Percentiles rank a stretch among this genome's conserved stretches.
Evolutionary conservation across 768 basidiomycete genomes (phyloP).

Genomic region (Pulveroboletus ravenelii): DNA sequence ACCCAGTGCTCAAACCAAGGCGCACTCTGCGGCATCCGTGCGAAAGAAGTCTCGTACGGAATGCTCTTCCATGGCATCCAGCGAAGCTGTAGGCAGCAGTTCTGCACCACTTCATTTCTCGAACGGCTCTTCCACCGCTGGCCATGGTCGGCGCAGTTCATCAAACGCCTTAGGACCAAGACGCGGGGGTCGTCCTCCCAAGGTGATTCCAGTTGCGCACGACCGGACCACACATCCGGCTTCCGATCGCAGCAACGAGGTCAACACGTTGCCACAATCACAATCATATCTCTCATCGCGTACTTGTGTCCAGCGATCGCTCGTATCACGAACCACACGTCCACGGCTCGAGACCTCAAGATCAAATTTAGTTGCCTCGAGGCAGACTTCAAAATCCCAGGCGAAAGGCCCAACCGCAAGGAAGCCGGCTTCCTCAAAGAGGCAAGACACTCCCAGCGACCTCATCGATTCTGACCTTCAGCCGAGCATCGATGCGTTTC

Average conservation of each 20-base stretch:
- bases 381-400: constrained; percentile 35
- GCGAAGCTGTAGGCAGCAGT: constrained; percentile 33
- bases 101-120: constrained; percentile 11
- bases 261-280: constrained; percentile 32
- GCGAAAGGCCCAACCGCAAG: constrained; percentile 34
- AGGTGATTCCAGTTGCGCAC: constrained; percentile 36
- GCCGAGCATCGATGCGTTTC: constrained; percentile 34
- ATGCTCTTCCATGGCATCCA: constrained; percentile 32
- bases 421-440: constrained; percentile 17
- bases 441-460: constrained; percentile 10
- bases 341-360: constrained; percentile 20
- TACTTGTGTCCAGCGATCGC: constrained; percentile 16
- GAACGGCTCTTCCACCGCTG: constrained; percentile 24
- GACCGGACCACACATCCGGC: constrained; percentile 11
- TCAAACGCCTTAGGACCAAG: constrained; percentile 32
- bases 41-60: constrained; percentile 28
- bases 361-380: constrained; percentile 32
- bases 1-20: constrained; percentile 47
- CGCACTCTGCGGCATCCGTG: constrained; percentile 23
- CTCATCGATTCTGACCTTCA: constrained; percentile 27
- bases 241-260: constrained; percentile 31
- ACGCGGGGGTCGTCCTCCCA: constrained; percentile 56
- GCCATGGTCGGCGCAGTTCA: constrained; percentile 18
- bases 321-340: constrained; percentile 24
- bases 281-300: constrained; percentile 33